Base-by-base conservation (phyloP, 257 asterid species). In the Dorcoceras hygrometricum region DNA sequence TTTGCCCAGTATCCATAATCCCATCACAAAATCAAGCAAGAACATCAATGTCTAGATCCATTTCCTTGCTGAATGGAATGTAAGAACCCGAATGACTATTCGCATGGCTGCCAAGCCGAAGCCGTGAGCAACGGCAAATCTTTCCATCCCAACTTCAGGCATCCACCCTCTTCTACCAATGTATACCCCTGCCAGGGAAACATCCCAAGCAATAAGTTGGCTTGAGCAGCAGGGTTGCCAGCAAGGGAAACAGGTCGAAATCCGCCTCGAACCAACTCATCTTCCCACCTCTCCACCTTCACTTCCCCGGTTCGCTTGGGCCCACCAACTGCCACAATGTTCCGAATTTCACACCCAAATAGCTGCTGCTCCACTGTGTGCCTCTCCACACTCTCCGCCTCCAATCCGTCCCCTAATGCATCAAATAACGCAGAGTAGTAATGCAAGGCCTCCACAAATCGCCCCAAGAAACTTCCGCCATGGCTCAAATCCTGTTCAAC, bases 311-410 rank as follows among this genome's bases (percentile, higher is more conserved):
- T 86, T 81, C 97, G 66, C 71, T 90, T 90, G 2, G 95, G 97
- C 57, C 97, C 97, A 1, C 93, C 94, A 0, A 90, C 96, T 0
- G 95, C 96, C 67, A 91, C 88, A 16, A 91, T 89, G 72, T 91
- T 91, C 89, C 94, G 74, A 1, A 91, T 91, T 73, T 91, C 96
- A 43, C 86, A 75, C 10, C 96, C 95, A 1, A 92, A 79, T 67
- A 92, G 59, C 71, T 89, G 98, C 80, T 87, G 96, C 81, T 92
- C 98, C 84, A 87, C 98, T 53, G 83, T 75, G 63, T 92, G 95
- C 76, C 98, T 81, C 76, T 92, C 98, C 67, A 75, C 43, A 60
- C 96, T 92, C 63, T 89, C 98, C 54, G 28, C 76, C 39, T 78
- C 84, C 65, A 80, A 66, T 19, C 96, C 96, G 12, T 87, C 97